Evolutionary conservation across 129 eudicot genomes (phyloP), one percentile per base, ranked within the genome.

Genomic region (Artemisia tridentata): DNA sequence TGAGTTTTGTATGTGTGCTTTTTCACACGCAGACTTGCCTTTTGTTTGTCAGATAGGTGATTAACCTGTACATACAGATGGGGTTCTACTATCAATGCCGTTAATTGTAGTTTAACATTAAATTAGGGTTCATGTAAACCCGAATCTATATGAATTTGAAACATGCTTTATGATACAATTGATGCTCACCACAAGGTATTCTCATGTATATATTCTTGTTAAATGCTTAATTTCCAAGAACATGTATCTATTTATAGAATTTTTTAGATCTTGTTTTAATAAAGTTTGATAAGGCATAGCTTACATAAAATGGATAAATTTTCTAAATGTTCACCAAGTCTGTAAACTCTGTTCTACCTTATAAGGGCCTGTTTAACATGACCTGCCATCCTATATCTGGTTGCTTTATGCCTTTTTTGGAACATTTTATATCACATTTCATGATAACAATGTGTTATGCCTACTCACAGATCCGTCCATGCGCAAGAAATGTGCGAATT

Each of bases 11-110:
- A 38, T 38, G 45, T 38, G 45, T 38, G 45, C 2, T 38, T 38
- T 38, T 38, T 0, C 2, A 8, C 1, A 38, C 9, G 5, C 5
- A 73, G 65, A 52, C 73, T 23, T 68, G 49, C 87, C 96, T 84
- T 84, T 71, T 90, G 84, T 16, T 50, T 74, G 74, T 85, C 80
- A 45, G 88, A 76, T 53, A 91, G 78, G 47, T 77, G 49, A 68
- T 80, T 76, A 52, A 59, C 59, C 0, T 85, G 84, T 71, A 88
- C 27, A 25, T 48, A 88, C 31, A 57, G 71, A 59, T 56, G 63
- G 38, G 74, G 49, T n/a, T 80, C 84, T 13, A 10, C 48, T 68
- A 80, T 60, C 56, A 83, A 21, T 25, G 86, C 97, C 74, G 65
- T 74, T 19, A 79, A 7, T 31, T 72, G 73, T 59, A 89, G 91